Conservation (phyloP, 129 eudicot genomes). For the Solidago caesia region DNA sequence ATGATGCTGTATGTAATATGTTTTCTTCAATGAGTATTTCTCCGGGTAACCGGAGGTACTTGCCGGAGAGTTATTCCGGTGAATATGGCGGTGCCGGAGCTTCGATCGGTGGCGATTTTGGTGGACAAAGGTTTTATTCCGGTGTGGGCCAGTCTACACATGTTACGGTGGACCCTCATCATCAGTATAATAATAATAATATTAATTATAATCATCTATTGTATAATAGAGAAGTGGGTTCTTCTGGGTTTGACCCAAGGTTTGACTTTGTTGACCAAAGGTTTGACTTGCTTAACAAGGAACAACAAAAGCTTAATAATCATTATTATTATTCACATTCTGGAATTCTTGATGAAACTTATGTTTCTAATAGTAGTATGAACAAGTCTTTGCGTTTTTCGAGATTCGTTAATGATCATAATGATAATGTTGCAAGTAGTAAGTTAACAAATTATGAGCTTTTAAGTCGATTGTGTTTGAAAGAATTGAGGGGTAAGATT, state of each 20-base stretch:
- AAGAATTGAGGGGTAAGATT: conserved; percentile 49
- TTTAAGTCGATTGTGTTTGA: conserved; percentile 25
- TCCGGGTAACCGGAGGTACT: not conserved
- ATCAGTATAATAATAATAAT: not conserved
- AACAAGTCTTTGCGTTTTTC: conserved; percentile 14
- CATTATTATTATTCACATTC: conserved; percentile 11
- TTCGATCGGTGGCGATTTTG: conserved; percentile 19
- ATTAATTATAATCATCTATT: conserved; percentile 13
- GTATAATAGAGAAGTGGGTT: conserved; percentile 25
- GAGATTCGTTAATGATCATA: conserved; percentile 17
- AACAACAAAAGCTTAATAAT: conserved; percentile 25
- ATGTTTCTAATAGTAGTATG: not conserved
- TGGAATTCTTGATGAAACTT: conserved; percentile 16
- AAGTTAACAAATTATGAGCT: conserved; percentile 13
- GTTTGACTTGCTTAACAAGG: conserved; percentile 56
- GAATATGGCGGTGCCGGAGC: conserved; percentile 22
- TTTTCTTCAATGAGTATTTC: conserved; percentile 30
- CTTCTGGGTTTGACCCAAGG: conserved; percentile 27
- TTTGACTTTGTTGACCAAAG: conserved; percentile 32
- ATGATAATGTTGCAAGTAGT: not conserved
- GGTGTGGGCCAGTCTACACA: conserved; percentile 32
- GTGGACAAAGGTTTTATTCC: conserved; percentile 23
- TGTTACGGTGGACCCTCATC: conserved; percentile 44
- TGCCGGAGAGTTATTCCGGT: conserved; percentile 6
- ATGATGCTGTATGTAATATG: conserved; percentile 25